phyloP scores from a whole-genome alignment of 129 eudicot genomes.

The Tanacetum coccineum region DNA sequence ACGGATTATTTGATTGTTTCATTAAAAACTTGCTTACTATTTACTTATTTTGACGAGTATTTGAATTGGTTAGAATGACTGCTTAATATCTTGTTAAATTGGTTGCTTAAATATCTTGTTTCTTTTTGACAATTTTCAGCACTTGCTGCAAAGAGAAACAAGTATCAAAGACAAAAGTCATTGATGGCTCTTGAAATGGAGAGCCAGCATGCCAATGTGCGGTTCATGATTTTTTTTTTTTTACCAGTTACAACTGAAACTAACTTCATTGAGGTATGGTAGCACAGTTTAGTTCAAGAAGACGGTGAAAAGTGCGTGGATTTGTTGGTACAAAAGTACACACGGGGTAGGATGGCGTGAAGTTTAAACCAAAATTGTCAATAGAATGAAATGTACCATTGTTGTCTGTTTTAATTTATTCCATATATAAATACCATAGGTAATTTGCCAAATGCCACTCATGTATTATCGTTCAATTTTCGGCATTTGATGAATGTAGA shows the following conservation, averaged over 20 bases:
- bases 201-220: conserved; percentile 98
- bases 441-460: conserved; percentile 36
- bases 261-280: conserved; percentile 34
- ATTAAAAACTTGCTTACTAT: too few species aligned
- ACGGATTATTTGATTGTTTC: too few species aligned
- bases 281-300: conserved; percentile 20
- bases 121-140: conserved; percentile 41
- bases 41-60: too few species aligned
- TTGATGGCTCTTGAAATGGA: conserved; percentile 97
- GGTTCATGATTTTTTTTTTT: too few species aligned
- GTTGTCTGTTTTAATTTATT: conserved; percentile 18
- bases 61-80: too few species aligned
- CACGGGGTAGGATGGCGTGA: conserved; percentile 18
- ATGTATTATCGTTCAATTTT: conserved; percentile 28
- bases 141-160: conserved; percentile 84
- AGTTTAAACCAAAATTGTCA: conserved; percentile 19
- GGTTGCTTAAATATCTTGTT: background rate
- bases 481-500: conserved; percentile 39
- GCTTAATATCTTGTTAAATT: too few species aligned
- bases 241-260: conserved; percentile 51
- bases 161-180: conserved; percentile 88
- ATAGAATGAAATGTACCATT: conserved; percentile 36
- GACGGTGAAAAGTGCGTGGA: conserved; percentile 20
- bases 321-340: conserved; percentile 20
- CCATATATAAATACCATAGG: conserved; percentile 10